Percentiles rank a stretch among this genome's conserved stretches.
Evolutionary conservation across 2,329 filamentous ascomycete species (phyloP).

Genomic region (Ceratocystis harringtonii): DNA sequence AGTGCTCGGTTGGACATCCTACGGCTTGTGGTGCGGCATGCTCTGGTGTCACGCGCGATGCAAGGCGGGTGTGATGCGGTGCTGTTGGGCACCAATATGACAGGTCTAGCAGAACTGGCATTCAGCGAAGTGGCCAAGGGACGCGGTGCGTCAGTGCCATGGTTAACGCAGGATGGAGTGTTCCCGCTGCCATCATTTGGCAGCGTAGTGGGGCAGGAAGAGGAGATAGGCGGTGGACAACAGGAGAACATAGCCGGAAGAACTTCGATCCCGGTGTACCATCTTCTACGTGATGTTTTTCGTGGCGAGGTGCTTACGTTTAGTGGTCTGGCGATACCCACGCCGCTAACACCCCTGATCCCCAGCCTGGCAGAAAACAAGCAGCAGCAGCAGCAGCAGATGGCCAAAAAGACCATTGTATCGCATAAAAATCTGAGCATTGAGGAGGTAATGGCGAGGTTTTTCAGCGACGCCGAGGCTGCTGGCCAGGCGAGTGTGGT

Average conservation of each 20-base stretch:
- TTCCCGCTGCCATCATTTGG: constrained; percentile 25
- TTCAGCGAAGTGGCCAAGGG: constrained; percentile 84
- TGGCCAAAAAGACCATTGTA: constrained; percentile 29
- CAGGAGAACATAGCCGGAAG: constrained; percentile 17
- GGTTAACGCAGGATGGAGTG: constrained; percentile 63
- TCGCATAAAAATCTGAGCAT: constrained; percentile 71
- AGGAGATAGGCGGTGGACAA: neutral
- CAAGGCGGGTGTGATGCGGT: constrained; percentile 49
- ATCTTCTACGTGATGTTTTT: constrained; percentile 72
- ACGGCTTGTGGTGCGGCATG: constrained; percentile 52
- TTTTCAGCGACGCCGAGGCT: constrained; percentile 61
- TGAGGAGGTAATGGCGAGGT: constrained; percentile 76
- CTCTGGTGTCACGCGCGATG: constrained; percentile 53
- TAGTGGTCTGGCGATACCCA: constrained; percentile 33
- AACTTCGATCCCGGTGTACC: constrained; percentile 38
- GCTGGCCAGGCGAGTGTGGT: constrained; percentile 78
- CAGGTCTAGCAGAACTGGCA: constrained; percentile 69
- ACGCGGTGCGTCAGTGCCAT: constrained; percentile 67
- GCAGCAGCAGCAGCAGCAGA: neutral
- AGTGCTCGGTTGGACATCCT: constrained; percentile 64
- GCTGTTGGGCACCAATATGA: constrained; percentile 75
- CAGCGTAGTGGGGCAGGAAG: neutral
- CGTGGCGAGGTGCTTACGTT: constrained; percentile 65
- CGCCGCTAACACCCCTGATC: constrained; percentile 37
- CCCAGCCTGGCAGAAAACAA: constrained; percentile 25